Evolutionary conservation across 2,329 filamentous ascomycete genomes (phyloP).

Genomic region (Dactylellina cionopaga): DNA sequence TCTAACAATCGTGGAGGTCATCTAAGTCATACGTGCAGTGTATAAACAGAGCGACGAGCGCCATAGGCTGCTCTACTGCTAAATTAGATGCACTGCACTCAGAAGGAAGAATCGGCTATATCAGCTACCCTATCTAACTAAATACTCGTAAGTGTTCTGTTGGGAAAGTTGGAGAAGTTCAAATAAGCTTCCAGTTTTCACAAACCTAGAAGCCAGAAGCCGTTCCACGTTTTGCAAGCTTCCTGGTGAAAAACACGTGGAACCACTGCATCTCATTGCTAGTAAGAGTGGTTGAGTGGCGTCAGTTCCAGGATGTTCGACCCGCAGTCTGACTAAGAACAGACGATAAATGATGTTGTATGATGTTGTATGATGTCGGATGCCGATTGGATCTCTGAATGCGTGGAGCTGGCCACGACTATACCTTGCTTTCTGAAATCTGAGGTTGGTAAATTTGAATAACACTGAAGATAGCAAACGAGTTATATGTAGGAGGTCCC

Average conservation of each 20-base stretch:
- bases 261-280: constrained; percentile 12
- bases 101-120: neutral
- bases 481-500: neutral
- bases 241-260: constrained; percentile 45
- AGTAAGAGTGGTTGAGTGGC: neutral
- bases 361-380: constrained; percentile 38
- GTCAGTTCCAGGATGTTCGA: constrained; percentile 10
- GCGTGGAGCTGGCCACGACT: neutral
- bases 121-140: neutral
- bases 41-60: too few species aligned
- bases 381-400: constrained; percentile 32
- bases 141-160: neutral
- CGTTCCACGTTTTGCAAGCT: constrained; percentile 14
- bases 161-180: constrained; percentile 33
- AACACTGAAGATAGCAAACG: neutral
- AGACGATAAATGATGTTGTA: constrained; percentile 15
- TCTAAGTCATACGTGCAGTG: too few species aligned
- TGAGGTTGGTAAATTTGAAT: too few species aligned
- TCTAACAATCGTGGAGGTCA: too few species aligned
- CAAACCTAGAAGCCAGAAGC: neutral
- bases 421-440: too few species aligned
- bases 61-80: too few species aligned
- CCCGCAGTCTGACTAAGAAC: constrained; percentile 1
- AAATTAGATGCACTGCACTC: too few species aligned
- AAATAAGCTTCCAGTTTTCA: constrained; percentile 12